phyloP scores from a whole-genome alignment of 1,284 basidiomycete genomes.

The Boletus smithii region DNA sequence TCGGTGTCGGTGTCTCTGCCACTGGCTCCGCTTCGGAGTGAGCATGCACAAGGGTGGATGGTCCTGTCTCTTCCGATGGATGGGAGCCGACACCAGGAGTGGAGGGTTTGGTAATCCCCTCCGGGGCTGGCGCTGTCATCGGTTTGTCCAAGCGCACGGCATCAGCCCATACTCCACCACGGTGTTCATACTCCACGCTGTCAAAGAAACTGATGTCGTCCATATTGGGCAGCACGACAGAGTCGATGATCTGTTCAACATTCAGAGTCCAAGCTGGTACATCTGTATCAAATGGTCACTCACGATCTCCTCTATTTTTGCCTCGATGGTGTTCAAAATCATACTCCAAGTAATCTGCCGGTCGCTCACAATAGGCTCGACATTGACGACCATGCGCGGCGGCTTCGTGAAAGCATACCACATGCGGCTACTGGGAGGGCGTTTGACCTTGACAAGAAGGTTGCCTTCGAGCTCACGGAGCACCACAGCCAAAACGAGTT shows the following conservation, averaged over 20 bases:
- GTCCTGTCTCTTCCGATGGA: slow-evolving; percentile 19
- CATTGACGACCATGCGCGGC: slow-evolving; percentile 85
- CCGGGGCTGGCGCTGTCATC: slow-evolving; percentile 9
- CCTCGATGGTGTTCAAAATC: slow-evolving; percentile 88
- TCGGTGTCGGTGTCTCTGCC: slow-evolving; percentile 9
- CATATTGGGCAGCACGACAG: slow-evolving; percentile 95
- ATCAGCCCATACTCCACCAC: slow-evolving; percentile 91
- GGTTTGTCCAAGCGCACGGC: slow-evolving; percentile 54
- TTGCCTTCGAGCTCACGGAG: slow-evolving; percentile 90
- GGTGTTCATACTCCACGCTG: slow-evolving; percentile 58
- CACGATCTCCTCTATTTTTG: slow-evolving; percentile 84
- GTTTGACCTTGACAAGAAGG: slow-evolving; percentile 85
- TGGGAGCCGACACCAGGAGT: background rate
- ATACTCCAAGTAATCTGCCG: slow-evolving; percentile 91
- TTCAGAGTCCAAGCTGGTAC: slow-evolving; percentile 4
- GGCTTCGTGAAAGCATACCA: slow-evolving; percentile 98
- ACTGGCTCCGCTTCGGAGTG: slow-evolving; percentile 33
- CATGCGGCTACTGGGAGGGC: slow-evolving; percentile 92
- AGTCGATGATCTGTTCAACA: slow-evolving; percentile 74
- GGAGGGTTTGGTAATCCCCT: slow-evolving; percentile 3
- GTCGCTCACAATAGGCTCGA: slow-evolving; percentile 92
- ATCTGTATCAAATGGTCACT: slow-evolving; percentile 36
- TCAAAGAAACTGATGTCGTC: slow-evolving; percentile 97
- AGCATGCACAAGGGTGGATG: slow-evolving; percentile 28
- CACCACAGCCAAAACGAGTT: slow-evolving; percentile 84